phyloP scores from a whole-genome alignment of 768 basidiomycete genomes.

The Hemileccinum impolitum region DNA sequence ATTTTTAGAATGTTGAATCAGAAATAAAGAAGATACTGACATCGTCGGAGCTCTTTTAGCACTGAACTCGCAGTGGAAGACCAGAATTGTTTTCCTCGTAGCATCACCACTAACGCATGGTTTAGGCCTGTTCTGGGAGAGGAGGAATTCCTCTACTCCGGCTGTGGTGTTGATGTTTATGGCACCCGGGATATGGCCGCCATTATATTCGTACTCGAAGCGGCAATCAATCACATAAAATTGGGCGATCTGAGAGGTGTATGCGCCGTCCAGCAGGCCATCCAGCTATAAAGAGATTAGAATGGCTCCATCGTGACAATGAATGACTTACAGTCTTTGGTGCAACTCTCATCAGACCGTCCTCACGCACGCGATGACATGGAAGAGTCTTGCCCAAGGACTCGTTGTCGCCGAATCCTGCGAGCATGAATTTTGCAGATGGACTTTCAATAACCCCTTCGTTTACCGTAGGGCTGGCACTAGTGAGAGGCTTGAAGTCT shows the following conservation, averaged over 20 bases:
- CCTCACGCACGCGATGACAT: constrained; percentile 90
- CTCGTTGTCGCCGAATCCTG: constrained; percentile 91
- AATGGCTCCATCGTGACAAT: background rate
- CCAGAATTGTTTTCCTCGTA: constrained; percentile 73
- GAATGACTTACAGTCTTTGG: constrained; percentile 62
- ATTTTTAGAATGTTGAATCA: constrained; percentile 5
- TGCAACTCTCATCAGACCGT: constrained; percentile 91
- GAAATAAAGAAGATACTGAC: constrained; percentile 43
- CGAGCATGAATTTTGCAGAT: constrained; percentile 50
- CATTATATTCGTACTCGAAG: constrained; percentile 94
- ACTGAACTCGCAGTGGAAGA: constrained; percentile 99
- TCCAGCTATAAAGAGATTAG: constrained; percentile 54
- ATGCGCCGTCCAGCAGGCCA: constrained; percentile 72
- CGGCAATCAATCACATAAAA: constrained; percentile 93
- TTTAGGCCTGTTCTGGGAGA: constrained; percentile 58
- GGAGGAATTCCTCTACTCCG: constrained; percentile 77
- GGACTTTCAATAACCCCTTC: constrained; percentile 52
- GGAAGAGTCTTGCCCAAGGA: constrained; percentile 90
- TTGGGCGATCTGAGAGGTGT: constrained; percentile 56
- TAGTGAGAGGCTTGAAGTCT: constrained; percentile 72
- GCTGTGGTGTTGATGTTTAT: constrained; percentile 84
- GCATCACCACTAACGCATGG: constrained; percentile 74
- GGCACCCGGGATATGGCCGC: constrained; percentile 90
- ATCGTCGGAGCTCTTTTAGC: constrained; percentile 94
- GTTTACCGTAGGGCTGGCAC: constrained; percentile 50